Evolutionary conservation across 139 green algal species (phyloP).

Genomic region (Bryopsis sp.): DNA sequence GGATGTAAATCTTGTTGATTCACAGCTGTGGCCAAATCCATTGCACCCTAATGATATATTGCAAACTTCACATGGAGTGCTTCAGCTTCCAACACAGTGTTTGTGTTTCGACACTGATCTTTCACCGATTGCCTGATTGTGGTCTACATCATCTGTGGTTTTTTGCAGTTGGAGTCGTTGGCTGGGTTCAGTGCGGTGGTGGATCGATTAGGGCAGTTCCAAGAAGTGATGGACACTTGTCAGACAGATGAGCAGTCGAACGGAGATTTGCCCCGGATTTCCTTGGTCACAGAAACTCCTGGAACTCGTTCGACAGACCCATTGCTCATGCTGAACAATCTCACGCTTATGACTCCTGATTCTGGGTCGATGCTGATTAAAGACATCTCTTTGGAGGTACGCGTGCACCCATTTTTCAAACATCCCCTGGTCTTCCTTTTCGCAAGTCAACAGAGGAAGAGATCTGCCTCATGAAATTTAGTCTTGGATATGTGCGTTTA

Average conservation of each 20-base stretch:
- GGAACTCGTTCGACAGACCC: neutral
- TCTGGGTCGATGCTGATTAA: slow-evolving; percentile 39
- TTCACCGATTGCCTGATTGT: too few species aligned
- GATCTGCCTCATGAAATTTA: too few species aligned
- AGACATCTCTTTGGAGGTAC: slow-evolving; percentile 44
- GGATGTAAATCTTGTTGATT: too few species aligned
- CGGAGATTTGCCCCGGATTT: neutral
- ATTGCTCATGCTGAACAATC: slow-evolving; percentile 44
- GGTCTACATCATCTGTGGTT: neutral
- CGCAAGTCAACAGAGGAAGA: too few species aligned
- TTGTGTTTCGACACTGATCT: too few species aligned
- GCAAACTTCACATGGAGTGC: too few species aligned
- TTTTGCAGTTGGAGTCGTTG: slow-evolving; percentile 77
- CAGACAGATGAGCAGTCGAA: slow-evolving; percentile 1
- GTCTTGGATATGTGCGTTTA: too few species aligned
- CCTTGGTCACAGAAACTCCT: neutral
- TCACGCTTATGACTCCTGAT: slow-evolving; percentile 67
- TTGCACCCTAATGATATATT: too few species aligned
- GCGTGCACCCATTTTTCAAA: too few species aligned
- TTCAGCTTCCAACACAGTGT: neutral
- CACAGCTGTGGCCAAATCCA: too few species aligned
- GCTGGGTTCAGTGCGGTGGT: slow-evolving; percentile 85
- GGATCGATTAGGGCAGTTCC: slow-evolving; percentile 79
- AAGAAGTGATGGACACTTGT: slow-evolving; percentile 47
- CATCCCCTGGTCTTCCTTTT: too few species aligned